Conservation (phyloP, 768 basidiomycete genomes). For the Antrodiella citrinella region DNA sequence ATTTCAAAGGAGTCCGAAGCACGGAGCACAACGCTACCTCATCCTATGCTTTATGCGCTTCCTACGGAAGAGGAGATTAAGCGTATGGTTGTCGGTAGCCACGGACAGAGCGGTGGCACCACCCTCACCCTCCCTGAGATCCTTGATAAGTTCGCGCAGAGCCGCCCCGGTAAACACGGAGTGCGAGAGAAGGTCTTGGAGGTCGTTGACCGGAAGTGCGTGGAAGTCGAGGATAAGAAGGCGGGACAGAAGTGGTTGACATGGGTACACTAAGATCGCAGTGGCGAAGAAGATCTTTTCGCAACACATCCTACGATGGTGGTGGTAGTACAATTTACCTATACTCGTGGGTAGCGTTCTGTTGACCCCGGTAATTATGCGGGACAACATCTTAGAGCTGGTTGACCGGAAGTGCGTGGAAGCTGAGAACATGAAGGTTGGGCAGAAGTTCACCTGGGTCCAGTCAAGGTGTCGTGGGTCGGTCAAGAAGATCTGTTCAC, state of each 20-base stretch:
- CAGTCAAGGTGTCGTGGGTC: too few species aligned
- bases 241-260: slow-evolving; percentile 55
- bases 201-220: slow-evolving; percentile 63
- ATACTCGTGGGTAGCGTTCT: too few species aligned
- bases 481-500: too few species aligned
- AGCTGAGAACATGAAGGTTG: slow-evolving; percentile 48
- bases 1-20: slow-evolving; percentile 16
- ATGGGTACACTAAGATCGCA: slow-evolving; percentile 31
- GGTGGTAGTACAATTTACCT: background rate
- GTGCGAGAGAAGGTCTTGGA: slow-evolving; percentile 73
- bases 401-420: slow-evolving; percentile 58
- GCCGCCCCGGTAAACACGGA: slow-evolving; percentile 46
- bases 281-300: background rate
- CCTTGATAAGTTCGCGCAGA: slow-evolving; percentile 41
- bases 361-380: too few species aligned
- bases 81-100: slow-evolving; percentile 54
- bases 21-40: slow-evolving; percentile 16
- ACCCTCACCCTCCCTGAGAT: slow-evolving; percentile 59
- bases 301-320: background rate
- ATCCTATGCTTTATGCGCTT: slow-evolving; percentile 41
- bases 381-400: slow-evolving; percentile 73
- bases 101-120: slow-evolving; percentile 51
- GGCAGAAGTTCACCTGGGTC: too few species aligned
- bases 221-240: slow-evolving; percentile 43
- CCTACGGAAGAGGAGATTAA: slow-evolving; percentile 75